Evolutionary conservation across 345 rosid species (phyloP).

Genomic region (Citropsis articulata): DNA sequence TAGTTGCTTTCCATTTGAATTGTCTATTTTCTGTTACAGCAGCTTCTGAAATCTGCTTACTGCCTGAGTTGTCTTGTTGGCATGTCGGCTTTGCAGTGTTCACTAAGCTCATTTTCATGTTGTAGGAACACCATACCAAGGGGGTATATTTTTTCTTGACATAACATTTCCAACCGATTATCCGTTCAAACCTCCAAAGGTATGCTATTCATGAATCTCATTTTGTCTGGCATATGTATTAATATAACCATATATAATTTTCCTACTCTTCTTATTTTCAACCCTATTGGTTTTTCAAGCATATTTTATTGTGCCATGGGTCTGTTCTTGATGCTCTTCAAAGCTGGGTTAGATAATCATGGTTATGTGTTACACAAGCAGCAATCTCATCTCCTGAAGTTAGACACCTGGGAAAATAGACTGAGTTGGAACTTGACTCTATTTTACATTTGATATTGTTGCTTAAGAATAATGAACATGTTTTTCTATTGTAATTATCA

Average conservation of each 20-base stretch:
- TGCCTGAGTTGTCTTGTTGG: background rate
- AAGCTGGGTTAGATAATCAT: conserved; percentile 1
- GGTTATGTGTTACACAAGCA: background rate
- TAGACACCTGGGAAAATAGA: background rate
- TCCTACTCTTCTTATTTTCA: background rate
- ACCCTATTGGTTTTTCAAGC: background rate
- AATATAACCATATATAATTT: background rate
- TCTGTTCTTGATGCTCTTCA: background rate
- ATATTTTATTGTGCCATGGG: background rate
- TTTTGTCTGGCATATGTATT: background rate
- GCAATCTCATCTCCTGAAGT: background rate
- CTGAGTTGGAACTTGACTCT: background rate
- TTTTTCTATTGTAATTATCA: background rate
- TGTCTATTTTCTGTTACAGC: background rate
- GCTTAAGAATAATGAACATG: background rate
- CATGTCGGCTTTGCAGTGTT: background rate
- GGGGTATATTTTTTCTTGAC: conserved; percentile 84
- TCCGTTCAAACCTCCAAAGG: conserved; percentile 96
- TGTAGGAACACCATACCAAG: conserved; percentile 86
- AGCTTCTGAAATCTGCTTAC: background rate
- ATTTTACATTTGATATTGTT: background rate
- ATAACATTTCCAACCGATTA: conserved; percentile 73
- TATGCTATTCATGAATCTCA: conserved; percentile 12
- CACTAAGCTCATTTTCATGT: conserved; percentile 3
- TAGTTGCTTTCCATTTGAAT: background rate